These are phyloP conservation scores for Coccomyxa sp. DNA, from an alignment of 139 green algal genomes.

Conservation along the genomic window DNA sequence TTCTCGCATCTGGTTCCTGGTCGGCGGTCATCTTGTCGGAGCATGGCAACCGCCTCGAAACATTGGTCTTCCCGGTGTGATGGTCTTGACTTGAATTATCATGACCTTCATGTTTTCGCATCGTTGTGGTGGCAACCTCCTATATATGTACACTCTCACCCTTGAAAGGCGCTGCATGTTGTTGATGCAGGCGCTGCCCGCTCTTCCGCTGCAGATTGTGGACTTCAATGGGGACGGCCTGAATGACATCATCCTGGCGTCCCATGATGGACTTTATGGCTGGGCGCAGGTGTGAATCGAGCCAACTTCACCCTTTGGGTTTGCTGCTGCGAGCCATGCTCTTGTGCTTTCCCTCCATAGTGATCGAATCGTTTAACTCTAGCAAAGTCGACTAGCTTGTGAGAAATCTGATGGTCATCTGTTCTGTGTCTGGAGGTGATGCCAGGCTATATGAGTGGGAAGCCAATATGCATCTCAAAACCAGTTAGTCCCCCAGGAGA, in stretches of 20 bases:
- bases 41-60: conserved; percentile 56
- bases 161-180: not conserved
- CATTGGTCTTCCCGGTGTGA: conserved; percentile 59
- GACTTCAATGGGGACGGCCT: conserved; percentile 90
- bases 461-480: too few relatives aligned
- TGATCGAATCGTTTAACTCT: too few relatives aligned
- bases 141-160: not conserved
- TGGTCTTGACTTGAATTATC: not conserved
- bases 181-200: conserved; percentile 17
- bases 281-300: conserved; percentile 50
- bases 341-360: too few relatives aligned
- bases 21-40: conserved; percentile 59
- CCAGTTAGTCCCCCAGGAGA: too few relatives aligned
- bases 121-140: not conserved
- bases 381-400: too few relatives aligned
- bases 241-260: conserved; percentile 81
- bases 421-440: too few relatives aligned
- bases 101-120: not conserved
- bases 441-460: too few relatives aligned
- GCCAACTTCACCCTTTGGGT: too few relatives aligned
- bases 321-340: not conserved
- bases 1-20: conserved; percentile 52
- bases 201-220: conserved; percentile 48
- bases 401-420: too few relatives aligned
- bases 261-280: conserved; percentile 61